phyloP scores from a whole-genome alignment of 2,329 filamentous ascomycete genomes.

The Scedosporium minutisporum region DNA sequence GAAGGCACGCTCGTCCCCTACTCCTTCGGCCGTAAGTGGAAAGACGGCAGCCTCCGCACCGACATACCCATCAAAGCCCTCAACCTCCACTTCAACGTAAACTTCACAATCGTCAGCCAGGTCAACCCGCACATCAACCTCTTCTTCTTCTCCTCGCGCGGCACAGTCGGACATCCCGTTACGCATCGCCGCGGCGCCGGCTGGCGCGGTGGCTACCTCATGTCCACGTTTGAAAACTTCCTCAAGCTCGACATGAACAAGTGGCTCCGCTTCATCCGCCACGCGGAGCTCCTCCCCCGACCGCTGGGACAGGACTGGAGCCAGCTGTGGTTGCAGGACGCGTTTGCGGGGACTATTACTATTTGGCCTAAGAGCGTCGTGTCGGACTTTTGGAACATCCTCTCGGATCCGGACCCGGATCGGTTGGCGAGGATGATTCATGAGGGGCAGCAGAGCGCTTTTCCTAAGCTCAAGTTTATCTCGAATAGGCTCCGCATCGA shows the following conservation, averaged over 20 bases:
- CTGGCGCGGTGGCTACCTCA: conserved; percentile 92
- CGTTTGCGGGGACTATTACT: conserved; percentile 84
- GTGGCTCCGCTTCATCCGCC: conserved; percentile 90
- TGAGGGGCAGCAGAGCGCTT: conserved; percentile 79
- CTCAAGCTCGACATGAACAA: conserved; percentile 95
- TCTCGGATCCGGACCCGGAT: conserved; percentile 69
- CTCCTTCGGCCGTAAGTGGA: conserved; percentile 98
- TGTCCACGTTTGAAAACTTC: conserved; percentile 85
- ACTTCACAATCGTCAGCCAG: conserved; percentile 81
- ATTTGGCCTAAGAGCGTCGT: conserved; percentile 81
- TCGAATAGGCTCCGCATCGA: conserved; percentile 81
- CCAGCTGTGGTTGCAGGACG: conserved; percentile 84
- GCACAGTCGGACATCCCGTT: conserved; percentile 83
- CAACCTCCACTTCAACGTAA: conserved; percentile 96
- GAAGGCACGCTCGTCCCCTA: conserved; percentile 76
- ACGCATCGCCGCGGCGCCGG: conserved; percentile 88
- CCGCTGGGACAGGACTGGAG: conserved; percentile 94
- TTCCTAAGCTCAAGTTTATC: conserved; percentile 87
- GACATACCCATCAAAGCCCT: conserved; percentile 92
- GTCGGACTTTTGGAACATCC: conserved; percentile 76
- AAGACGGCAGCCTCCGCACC: conserved; percentile 86
- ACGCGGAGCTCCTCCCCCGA: conserved; percentile 82
- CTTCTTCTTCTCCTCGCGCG: conserved; percentile 95
- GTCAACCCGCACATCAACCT: conserved; percentile 98
- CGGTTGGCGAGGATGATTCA: conserved; percentile 82